A percentile compares a stretch with the other conserved stretches of the same genome.
Evolutionary conservation across 305 asterid genomes (phyloP).

Genomic region (Fraxinus ornus): DNA sequence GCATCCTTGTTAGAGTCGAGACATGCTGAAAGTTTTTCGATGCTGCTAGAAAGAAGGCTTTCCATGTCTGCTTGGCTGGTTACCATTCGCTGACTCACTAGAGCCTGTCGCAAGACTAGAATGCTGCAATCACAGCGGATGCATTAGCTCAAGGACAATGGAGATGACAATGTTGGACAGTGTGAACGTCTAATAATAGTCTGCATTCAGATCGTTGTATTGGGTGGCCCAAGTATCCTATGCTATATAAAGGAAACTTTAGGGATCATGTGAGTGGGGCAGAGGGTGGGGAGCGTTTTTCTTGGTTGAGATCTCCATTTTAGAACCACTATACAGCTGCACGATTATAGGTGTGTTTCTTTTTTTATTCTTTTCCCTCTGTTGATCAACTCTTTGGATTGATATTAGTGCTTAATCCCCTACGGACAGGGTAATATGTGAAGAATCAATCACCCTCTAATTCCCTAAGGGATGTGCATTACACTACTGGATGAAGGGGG

Average conservation of each 20-base stretch:
- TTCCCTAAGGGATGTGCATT: background rate
- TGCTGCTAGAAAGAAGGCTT: conserved; percentile 40
- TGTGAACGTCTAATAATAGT: background rate
- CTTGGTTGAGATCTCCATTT: background rate
- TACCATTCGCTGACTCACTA: conserved; percentile 53
- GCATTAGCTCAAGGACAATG: background rate
- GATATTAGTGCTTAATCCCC: background rate
- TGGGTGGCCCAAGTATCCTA: background rate
- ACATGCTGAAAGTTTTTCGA: conserved; percentile 54
- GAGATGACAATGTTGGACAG: background rate
- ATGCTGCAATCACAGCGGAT: conserved; percentile 48
- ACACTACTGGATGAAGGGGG: background rate
- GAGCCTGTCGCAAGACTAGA: conserved; percentile 76
- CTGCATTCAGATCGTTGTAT: background rate
- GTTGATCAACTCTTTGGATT: background rate
- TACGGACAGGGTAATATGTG: background rate
- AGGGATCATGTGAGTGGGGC: background rate
- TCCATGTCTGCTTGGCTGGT: conserved; percentile 57
- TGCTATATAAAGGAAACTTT: background rate
- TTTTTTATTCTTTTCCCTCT: background rate
- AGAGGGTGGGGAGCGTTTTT: background rate
- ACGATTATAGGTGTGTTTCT: background rate
- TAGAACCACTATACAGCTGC: background rate
- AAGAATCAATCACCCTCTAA: background rate
- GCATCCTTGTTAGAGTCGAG: conserved; percentile 58